Evolutionary conservation across 768 basidiomycete species (phyloP), one percentile per base, ranked within the genome.

Genomic region (Sutorius australiensis): DNA sequence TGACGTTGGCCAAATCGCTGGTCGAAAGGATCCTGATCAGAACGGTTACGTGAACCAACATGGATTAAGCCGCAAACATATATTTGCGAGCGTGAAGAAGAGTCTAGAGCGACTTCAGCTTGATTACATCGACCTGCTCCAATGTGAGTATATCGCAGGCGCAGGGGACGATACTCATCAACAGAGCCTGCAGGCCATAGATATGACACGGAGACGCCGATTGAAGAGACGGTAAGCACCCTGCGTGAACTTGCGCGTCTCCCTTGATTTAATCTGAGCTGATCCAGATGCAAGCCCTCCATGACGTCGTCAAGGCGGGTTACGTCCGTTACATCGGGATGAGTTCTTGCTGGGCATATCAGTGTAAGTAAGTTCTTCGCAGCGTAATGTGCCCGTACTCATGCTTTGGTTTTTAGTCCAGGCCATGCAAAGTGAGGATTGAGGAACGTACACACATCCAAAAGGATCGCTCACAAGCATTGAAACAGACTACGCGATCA

Each of bases 111-210:
- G 77, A 27, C 70, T 78, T 27, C 72, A 75, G 50, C 63, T 68
- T 46, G 81, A 83, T 47, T 80, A 84, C 51, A 75, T 86, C 49
- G 84, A 86, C 59, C 59, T 85, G 3, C 70, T 84, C 28, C 82
- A 79, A 63, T 78, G 78, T 73, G 52, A 42, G 71, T 40, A 13
- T 33, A 8, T 6, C 13, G 12, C 27, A 28, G 14, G 16, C 19
- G 11, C 4, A 19, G 12, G 31, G 27, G 27, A 36, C 5, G 11
- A 3, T 28, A 27, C n/a, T 46, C 17, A 42, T 30, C 10, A 16
- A 51, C 33, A 21, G 24, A n/a, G 8, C 17, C 13, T 34, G 21
- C 54, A 73, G 75, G 75, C 45, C 78, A 80, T 51, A 73, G 80
- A 19, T 78, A 79, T 48, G 80, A 81, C 58, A 49, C 63, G 8